Conservation (phyloP, 2,329 filamentous ascomycete genomes). For the Penicillium sp. region DNA sequence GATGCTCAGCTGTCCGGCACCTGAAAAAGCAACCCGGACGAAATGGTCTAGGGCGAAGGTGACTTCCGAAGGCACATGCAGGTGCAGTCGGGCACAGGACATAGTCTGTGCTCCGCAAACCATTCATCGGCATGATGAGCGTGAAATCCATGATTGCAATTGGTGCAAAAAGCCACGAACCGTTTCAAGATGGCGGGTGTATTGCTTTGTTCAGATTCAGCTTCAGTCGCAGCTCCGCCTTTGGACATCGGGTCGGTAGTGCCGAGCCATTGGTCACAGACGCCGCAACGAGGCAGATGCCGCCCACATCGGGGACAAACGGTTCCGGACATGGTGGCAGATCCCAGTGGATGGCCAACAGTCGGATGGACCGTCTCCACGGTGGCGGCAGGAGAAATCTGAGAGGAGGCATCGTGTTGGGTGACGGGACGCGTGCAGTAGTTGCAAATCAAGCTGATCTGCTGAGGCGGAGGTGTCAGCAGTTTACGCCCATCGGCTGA, state of each 20-base stretch:
- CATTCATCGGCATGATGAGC: slow-evolving; percentile 57
- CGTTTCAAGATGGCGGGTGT: slow-evolving; percentile 45
- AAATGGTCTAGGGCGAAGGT: neutral
- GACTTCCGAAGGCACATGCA: slow-evolving; percentile 35
- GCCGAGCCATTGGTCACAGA: slow-evolving; percentile 58
- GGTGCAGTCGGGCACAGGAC: slow-evolving; percentile 37
- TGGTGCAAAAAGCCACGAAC: slow-evolving; percentile 57
- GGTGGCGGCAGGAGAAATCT: slow-evolving; percentile 20
- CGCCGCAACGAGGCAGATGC: slow-evolving; percentile 57
- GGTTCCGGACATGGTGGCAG: slow-evolving; percentile 42
- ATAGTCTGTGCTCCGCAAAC: slow-evolving; percentile 45
- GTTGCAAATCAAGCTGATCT: slow-evolving; percentile 54
- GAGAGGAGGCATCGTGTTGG: slow-evolving; percentile 35
- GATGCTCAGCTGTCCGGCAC: too few species aligned
- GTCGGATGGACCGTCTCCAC: slow-evolving; percentile 33
- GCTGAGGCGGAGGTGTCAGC: slow-evolving; percentile 46
- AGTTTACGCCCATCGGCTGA: slow-evolving; percentile 46
- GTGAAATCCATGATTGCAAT: slow-evolving; percentile 60
- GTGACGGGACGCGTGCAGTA: slow-evolving; percentile 56
- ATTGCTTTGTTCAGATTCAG: slow-evolving; percentile 21
- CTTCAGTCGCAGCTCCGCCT: slow-evolving; percentile 31
- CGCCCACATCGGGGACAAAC: slow-evolving; percentile 57
- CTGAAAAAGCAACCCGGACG: too few species aligned
- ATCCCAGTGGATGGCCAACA: slow-evolving; percentile 31
- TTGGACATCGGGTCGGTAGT: slow-evolving; percentile 49